These are phyloP conservation scores for Russula compacta DNA, from an alignment of 768 basidiomycete genomes.

Conservation along the genomic window DNA sequence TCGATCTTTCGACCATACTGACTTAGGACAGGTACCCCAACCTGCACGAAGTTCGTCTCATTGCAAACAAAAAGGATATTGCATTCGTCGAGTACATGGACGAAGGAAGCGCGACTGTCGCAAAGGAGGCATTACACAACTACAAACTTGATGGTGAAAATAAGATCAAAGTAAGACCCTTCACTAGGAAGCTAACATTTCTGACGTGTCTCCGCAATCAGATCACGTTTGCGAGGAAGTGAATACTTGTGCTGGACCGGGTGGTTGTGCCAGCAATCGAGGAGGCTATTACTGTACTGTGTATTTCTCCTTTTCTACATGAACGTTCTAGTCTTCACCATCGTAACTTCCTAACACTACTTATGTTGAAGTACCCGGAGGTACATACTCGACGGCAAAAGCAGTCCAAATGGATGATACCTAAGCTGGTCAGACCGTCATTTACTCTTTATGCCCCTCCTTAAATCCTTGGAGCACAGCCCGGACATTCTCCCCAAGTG, in stretches of 20 bases:
- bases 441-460: not conserved
- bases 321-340: not conserved
- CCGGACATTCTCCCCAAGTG: conserved; percentile 25
- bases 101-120: conserved; percentile 82
- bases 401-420: not conserved
- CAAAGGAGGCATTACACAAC: conserved; percentile 95
- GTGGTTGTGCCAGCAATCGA: conserved; percentile 1
- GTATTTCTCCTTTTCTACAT: conserved; percentile 6
- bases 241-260: not conserved
- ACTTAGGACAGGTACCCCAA: conserved; percentile 74
- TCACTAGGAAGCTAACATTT: not conserved
- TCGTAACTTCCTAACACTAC: not conserved
- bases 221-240: conserved; percentile 22
- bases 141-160: conserved; percentile 96
- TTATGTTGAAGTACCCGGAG: not conserved
- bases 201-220: conserved; percentile 4
- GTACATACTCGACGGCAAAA: not conserved
- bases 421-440: not conserved
- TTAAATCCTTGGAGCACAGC: conserved; percentile 25
- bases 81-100: conserved; percentile 98
- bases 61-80: conserved; percentile 94
- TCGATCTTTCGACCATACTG: not conserved
- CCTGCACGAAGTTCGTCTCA: conserved; percentile 94
- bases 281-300: conserved; percentile 6
- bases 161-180: conserved; percentile 81